Evolutionary conservation across 371 early-diverging fungal genomes (phyloP), one percentile per base, ranked within the genome.

Genomic region (Mucor mucedo): DNA sequence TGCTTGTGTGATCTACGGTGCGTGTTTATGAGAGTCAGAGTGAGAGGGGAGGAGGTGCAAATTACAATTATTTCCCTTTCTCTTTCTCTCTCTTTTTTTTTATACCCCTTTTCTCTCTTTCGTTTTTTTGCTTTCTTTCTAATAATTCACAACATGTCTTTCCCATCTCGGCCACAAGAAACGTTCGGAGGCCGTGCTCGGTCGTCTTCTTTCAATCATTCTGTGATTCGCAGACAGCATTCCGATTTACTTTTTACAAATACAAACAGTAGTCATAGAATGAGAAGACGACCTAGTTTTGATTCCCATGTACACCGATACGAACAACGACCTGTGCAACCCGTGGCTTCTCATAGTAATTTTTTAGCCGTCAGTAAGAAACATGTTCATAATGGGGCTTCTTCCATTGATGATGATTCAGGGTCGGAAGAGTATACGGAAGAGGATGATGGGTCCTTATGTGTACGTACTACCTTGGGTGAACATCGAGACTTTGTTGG

Each of bases 221-320:
- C 62, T 30, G 44, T 52, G 2, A 60, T 56, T 32, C 60, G 64
- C 16, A 42, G 55, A 48, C 63, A 63, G 11, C 55, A 48, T n/a
- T 57, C 67, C 3, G 60, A 66, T 14, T 11, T 14, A 50, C 32
- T 28, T 3, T 50, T 50, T 14, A 16, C 8, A 0, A 50, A 10
- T 42, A 27, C 56, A 3, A 8, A 29, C 14, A 41, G 30, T 5
- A 57, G 32, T 11, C 21, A n/a, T 9, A 44, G 45, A 27, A 30
- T 41, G 13, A 28, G 40, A 21, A 70, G 70, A 58, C 47, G 65
- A 62, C 70, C 70, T 5, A 70, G 70, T 35, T 70, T 62, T 55
- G 58, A 65, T 39, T 61, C 66, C 2, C 60, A 56, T 40, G 55
- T 42, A 9, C 52, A 28, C 6, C 40, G 44, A 49, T 57, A 63